These are phyloP conservation scores for Mortierella sp. DNA, from an alignment of 371 early-diverging fungal genomes.

Conservation along the genomic window DNA sequence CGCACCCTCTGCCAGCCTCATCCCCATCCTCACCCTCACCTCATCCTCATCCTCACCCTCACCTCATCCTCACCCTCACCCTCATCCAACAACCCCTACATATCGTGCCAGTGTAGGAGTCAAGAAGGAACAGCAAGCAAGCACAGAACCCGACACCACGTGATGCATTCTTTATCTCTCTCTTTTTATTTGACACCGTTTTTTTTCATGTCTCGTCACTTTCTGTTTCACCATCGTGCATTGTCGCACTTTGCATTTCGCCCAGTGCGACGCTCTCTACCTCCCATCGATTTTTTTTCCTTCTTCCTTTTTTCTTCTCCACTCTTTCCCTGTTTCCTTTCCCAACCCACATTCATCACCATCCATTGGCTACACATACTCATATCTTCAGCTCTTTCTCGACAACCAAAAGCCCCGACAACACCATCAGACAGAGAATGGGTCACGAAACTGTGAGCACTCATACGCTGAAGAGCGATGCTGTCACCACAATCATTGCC, in stretches of 20 bases:
- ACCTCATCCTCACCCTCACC: too few species aligned
- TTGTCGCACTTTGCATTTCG: too few species aligned
- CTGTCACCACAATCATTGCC: slow-evolving; percentile 40
- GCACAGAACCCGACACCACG: too few species aligned
- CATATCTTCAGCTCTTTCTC: background rate
- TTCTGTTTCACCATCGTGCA: background rate
- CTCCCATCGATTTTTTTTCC: background rate
- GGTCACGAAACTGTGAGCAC: slow-evolving; percentile 35
- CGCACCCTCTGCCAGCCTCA: too few species aligned
- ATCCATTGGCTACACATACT: too few species aligned
- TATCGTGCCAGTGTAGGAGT: too few species aligned
- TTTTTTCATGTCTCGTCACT: background rate
- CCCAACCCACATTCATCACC: background rate
- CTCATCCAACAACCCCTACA: too few species aligned
- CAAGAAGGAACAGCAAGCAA: too few species aligned
- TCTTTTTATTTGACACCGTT: background rate
- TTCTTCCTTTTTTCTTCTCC: background rate
- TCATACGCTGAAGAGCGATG: slow-evolving; percentile 42
- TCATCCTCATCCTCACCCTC: too few species aligned
- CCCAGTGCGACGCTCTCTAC: too few species aligned
- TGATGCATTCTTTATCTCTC: background rate
- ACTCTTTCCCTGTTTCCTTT: background rate
- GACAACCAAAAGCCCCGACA: background rate
- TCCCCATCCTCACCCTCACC: too few species aligned
- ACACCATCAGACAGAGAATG: slow-evolving; percentile 12